Evolutionary conservation across 768 basidiomycete genomes (phyloP).

Genomic region (Holtermannia corniformis): DNA sequence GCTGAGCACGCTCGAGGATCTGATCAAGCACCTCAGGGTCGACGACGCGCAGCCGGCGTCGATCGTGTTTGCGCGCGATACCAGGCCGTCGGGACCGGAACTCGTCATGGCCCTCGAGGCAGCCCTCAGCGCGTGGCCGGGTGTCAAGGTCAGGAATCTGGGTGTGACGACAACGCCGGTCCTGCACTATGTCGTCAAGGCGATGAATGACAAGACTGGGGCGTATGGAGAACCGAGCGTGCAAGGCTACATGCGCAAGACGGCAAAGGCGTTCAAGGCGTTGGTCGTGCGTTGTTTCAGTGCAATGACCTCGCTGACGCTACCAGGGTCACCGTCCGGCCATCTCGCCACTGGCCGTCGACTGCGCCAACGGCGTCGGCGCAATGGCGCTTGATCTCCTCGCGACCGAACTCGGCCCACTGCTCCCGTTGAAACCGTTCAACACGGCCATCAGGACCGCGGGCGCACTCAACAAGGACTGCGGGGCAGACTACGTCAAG

Average conservation of each 20-base stretch:
- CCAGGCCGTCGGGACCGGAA: conserved; percentile 71
- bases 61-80: conserved; percentile 87
- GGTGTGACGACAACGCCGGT: conserved; percentile 89
- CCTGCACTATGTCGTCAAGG: conserved; percentile 85
- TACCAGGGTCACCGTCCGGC: conserved; percentile 38
- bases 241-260: conserved; percentile 74
- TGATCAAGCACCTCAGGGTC: conserved; percentile 61
- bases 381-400: conserved; percentile 60
- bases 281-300: conserved; percentile 70
- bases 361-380: conserved; percentile 99
- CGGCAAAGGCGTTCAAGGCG: conserved; percentile 70
- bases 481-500: conserved; percentile 96
- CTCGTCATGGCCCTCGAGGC: conserved; percentile 71
- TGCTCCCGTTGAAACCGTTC: conserved; percentile 55
- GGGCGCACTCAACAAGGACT: conserved; percentile 71
- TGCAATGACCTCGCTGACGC: not conserved
- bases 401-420: conserved; percentile 47
- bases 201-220: conserved; percentile 72
- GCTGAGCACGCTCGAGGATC: conserved; percentile 52
- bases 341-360: conserved; percentile 60
- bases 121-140: conserved; percentile 61
- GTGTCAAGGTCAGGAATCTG: conserved; percentile 59
- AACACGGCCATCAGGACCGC: conserved; percentile 58
- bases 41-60: conserved; percentile 66
- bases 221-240: conserved; percentile 71